phyloP scores from a whole-genome alignment of 345 rosid species.

The Eucalyptus pauciflora region DNA sequence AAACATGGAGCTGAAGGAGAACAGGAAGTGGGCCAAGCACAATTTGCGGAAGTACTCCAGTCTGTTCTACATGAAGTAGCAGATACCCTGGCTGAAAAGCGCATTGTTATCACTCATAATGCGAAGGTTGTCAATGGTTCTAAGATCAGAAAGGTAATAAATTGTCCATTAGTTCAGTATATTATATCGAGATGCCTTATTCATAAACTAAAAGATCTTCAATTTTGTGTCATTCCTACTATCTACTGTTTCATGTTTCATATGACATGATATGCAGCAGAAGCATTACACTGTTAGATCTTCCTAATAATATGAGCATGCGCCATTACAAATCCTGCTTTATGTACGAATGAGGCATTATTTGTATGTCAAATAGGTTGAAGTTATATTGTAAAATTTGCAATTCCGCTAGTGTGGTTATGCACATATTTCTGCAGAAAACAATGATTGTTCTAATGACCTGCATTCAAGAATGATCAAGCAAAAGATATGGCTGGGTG shows the following conservation, averaged over 20 bases:
- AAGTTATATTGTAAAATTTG: background rate
- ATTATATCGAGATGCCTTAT: background rate
- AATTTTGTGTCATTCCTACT: background rate
- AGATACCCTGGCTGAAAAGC: constrained; percentile 42
- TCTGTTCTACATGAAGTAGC: constrained; percentile 66
- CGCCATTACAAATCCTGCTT: background rate
- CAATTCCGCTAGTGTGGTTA: background rate
- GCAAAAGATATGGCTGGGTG: background rate
- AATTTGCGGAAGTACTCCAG: constrained; percentile 74
- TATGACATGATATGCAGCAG: background rate
- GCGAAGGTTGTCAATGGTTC: constrained; percentile 54
- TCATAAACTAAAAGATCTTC: background rate
- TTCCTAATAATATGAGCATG: background rate
- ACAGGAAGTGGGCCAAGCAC: constrained; percentile 77
- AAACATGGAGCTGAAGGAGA: constrained; percentile 68
- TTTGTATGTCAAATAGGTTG: background rate
- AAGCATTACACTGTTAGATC: background rate
- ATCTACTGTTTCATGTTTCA: background rate
- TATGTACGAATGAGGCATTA: background rate
- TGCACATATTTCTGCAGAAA: background rate
- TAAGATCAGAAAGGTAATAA: constrained; percentile 47
- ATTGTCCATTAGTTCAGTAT: background rate
- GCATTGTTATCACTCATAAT: constrained; percentile 30
- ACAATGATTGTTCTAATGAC: background rate
- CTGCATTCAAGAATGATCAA: background rate